Conservation (phyloP, 78 protist genomes). For the Speleostelium caveatum region DNA sequence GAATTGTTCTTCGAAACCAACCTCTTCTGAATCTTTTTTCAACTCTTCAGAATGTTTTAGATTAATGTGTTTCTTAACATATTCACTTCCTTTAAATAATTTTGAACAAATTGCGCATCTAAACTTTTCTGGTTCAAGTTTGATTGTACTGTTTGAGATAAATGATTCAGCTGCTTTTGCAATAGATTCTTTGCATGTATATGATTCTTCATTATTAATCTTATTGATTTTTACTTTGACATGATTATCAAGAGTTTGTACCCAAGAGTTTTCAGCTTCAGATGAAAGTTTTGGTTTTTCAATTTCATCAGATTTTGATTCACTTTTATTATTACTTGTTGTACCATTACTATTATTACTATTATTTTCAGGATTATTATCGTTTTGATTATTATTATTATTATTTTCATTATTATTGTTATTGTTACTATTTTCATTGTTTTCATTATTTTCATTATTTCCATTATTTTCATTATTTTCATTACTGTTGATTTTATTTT, state of each 20-base stretch:
- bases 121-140: constrained; percentile 52
- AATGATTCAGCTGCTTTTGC: constrained; percentile 51
- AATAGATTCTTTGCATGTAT: constrained; percentile 30
- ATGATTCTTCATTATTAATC: constrained; percentile 52
- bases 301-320: neutral
- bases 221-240: constrained; percentile 32
- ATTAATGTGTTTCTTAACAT: constrained; percentile 69
- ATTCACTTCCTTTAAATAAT: constrained; percentile 62
- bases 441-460: neutral
- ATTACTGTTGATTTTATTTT: neutral
- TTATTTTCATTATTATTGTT: neutral
- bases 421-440: neutral
- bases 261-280: constrained; percentile 48
- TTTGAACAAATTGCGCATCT: constrained; percentile 49
- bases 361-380: neutral
- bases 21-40: constrained; percentile 23
- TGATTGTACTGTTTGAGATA: constrained; percentile 49
- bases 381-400: neutral
- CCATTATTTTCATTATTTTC: neutral
- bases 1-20: constrained; percentile 71
- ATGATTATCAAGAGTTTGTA: constrained; percentile 51
- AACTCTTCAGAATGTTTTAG: constrained; percentile 70
- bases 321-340: neutral
- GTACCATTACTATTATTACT: neutral
- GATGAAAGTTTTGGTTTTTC: constrained; percentile 32